Base-by-base conservation (phyloP, 1,284 basidiomycete genomes). In the Trichosporon ovoides region DNA sequence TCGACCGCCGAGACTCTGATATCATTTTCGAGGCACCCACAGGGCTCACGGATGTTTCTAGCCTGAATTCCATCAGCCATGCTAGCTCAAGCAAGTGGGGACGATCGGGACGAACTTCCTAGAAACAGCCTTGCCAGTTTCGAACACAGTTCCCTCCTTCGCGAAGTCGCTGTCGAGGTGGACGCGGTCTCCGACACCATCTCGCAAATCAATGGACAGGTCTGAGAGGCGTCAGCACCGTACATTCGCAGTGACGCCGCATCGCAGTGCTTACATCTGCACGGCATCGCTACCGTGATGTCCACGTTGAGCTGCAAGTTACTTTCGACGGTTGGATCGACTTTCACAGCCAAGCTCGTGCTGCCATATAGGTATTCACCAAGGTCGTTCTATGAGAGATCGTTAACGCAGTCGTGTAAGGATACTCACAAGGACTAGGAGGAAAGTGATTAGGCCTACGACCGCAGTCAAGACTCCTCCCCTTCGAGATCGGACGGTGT, bases 261-360 rank as follows among this genome's bases (percentile, higher is more conserved):
- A 7, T 31, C 57, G 18, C 16, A n/a, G 18, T n/a, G 84, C 89
- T 78, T 72, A 95, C 91, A 90, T 77, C 83, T 81, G 78, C 93
- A 96, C 1, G 90, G 92, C 84, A 93, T 96, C 64, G 89, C 89
- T 22, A 97, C 87, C 13, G 90, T 85, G 76, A 95, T 75, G 77
- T 97, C 93, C 55, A 96, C 82, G 73, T 97, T 96, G 62, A 97
- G 80, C 65, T 86, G 84, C 79, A 97, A 80, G 57, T 81, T 84
- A 63, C 83, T 85, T 19, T 78, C 77, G 24, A 81, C 75, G 48
- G 83, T 82, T 19, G 78, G 77, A 70, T 95, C 92, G 53, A 97
- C 86, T 60, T 83, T 85, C 75, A 95, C 67, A 86, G 85, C 69
- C 87, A 87, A 67, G 87, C 86, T 12, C 89, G 87, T 82, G 91